These are phyloP conservation scores for Raddia guianensis DNA, from an alignment of 176 grass and related monocot species.

Conservation along the genomic window DNA sequence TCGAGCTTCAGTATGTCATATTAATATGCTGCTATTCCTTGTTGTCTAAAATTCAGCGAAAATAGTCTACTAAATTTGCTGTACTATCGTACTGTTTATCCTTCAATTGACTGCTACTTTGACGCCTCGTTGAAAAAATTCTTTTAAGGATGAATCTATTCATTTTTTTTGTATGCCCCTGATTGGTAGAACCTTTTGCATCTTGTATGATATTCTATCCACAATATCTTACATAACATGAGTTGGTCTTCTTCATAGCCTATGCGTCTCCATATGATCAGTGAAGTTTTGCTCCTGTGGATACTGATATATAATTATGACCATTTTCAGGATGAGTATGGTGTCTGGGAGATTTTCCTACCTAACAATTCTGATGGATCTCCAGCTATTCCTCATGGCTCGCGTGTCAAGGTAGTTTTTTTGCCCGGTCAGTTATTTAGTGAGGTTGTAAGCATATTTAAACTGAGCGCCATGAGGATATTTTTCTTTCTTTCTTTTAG, in stretches of 20 bases:
- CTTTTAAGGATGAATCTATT: constrained; percentile 12
- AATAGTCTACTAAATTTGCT: background rate
- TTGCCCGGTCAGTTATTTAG: background rate
- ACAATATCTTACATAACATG: constrained; percentile 19
- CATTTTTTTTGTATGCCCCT: background rate
- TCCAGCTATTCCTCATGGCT: constrained; percentile 80
- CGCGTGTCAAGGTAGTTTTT: constrained; percentile 77
- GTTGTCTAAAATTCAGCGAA: constrained; percentile 23
- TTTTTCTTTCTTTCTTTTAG: constrained; percentile 42
- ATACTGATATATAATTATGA: constrained; percentile 38
- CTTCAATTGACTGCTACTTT: constrained; percentile 9
- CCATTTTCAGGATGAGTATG: constrained; percentile 73
- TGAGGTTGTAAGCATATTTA: constrained; percentile 19
- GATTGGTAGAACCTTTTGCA: background rate
- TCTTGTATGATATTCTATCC: constrained; percentile 24
- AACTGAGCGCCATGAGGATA: background rate
- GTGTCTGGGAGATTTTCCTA: constrained; percentile 91
- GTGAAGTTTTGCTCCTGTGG: constrained; percentile 17
- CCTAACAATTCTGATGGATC: constrained; percentile 90
- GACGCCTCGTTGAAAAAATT: background rate
- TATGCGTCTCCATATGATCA: constrained; percentile 20
- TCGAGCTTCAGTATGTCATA: constrained; percentile 2
- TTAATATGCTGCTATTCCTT: constrained; percentile 4
- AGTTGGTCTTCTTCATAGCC: background rate
- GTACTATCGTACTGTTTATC: background rate